Evolutionary conservation across 352 stramenopile genomes (phyloP).

Genomic region (Stephanocyclus meneghinianus): DNA sequence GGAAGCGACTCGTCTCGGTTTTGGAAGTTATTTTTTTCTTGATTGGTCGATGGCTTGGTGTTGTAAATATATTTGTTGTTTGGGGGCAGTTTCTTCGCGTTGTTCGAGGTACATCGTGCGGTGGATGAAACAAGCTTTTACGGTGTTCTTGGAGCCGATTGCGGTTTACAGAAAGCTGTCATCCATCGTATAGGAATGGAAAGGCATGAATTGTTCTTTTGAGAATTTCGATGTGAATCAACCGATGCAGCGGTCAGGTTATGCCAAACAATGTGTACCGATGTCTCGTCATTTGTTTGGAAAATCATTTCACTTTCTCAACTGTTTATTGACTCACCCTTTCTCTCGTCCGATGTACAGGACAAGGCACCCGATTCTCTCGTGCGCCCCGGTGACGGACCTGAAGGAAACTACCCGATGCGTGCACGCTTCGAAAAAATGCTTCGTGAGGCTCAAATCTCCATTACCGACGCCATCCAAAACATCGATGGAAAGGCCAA

Average conservation of each 20-base stretch:
- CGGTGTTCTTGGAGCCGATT: too few relatives aligned
- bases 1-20: neutral
- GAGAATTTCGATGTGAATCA: too few relatives aligned
- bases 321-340: neutral
- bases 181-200: too few relatives aligned
- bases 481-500: constrained; percentile 89
- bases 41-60: too few relatives aligned
- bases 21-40: neutral
- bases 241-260: too few relatives aligned
- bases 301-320: neutral
- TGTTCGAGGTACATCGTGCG: too few relatives aligned
- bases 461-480: constrained; percentile 76
- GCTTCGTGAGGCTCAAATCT: constrained; percentile 73
- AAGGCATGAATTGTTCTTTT: too few relatives aligned
- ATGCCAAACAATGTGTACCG: too few relatives aligned
- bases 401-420: constrained; percentile 79
- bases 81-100: too few relatives aligned
- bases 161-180: too few relatives aligned
- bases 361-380: constrained; percentile 66
- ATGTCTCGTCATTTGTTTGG: neutral
- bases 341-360: constrained; percentile 18
- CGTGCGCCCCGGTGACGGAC: constrained; percentile 72
- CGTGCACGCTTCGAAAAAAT: constrained; percentile 80
- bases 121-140: too few relatives aligned
- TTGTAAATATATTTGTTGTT: too few relatives aligned